These are phyloP conservation scores for Botrytis galanthina DNA, from an alignment of 2,329 filamentous ascomycete species.

Conservation along the genomic window DNA sequence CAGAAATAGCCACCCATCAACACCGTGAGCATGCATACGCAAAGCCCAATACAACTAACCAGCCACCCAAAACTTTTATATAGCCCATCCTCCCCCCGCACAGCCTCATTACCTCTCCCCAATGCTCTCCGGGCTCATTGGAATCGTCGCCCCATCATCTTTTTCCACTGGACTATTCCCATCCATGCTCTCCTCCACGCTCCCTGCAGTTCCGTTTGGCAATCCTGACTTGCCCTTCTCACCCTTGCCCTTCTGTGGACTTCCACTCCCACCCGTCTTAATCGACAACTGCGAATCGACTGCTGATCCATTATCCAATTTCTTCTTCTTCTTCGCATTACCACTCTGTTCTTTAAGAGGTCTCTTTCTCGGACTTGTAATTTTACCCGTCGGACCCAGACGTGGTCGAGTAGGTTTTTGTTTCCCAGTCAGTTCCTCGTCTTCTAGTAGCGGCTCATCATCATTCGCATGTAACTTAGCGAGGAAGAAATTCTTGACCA, in stretches of 20 bases:
- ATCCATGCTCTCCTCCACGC: conserved; percentile 56
- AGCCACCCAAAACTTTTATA: conserved; percentile 8
- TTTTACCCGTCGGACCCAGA: conserved; percentile 77
- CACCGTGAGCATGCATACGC: background rate
- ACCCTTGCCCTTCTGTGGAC: conserved; percentile 42
- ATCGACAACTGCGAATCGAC: conserved; percentile 37
- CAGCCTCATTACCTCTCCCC: conserved; percentile 20
- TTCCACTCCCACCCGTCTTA: conserved; percentile 38
- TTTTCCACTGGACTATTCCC: conserved; percentile 55
- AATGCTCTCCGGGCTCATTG: conserved; percentile 79
- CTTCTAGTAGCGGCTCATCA: conserved; percentile 82
- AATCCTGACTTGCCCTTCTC: conserved; percentile 51
- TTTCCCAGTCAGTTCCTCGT: conserved; percentile 91
- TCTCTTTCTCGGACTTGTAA: conserved; percentile 78
- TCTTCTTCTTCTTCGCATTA: conserved; percentile 85
- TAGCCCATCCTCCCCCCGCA: background rate
- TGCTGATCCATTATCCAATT: conserved; percentile 56
- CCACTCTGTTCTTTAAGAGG: conserved; percentile 80
- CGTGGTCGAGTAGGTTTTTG: conserved; percentile 65
- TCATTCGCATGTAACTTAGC: conserved; percentile 82
- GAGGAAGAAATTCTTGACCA: conserved; percentile 89
- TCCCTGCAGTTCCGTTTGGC: conserved; percentile 48
- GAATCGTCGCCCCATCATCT: conserved; percentile 66
- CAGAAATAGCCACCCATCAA: background rate
- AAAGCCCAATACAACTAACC: background rate